Percentiles rank a stretch among this genome's conserved stretches.
Conservation (phyloP, 2,329 filamentous ascomycete genomes). For the Colletotrichum sp. region DNA sequence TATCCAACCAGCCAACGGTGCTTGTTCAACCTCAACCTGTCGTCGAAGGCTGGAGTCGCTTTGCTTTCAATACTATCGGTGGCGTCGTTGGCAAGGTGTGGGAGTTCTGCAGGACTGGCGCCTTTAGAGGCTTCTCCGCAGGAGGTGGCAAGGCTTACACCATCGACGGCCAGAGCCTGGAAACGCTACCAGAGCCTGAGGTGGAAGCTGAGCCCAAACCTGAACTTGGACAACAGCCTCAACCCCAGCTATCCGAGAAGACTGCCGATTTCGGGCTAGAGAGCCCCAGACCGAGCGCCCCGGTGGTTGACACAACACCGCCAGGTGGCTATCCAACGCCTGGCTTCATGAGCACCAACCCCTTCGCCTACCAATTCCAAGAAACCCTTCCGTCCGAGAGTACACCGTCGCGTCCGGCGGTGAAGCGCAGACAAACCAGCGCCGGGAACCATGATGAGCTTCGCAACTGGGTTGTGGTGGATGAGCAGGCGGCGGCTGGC, state of each 20-base stretch:
- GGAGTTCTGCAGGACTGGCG: slow-evolving; percentile 77
- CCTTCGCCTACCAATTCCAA: slow-evolving; percentile 17
- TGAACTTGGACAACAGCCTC: neutral
- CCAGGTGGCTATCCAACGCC: slow-evolving; percentile 29
- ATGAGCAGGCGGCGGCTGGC: slow-evolving; percentile 32
- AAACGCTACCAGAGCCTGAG: neutral
- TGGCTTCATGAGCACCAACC: slow-evolving; percentile 27
- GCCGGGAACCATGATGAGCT: slow-evolving; percentile 57
- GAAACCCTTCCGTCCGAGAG: slow-evolving; percentile 38
- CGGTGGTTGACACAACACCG: slow-evolving; percentile 9
- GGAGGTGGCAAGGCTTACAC: slow-evolving; percentile 79
- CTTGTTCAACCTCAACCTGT: slow-evolving; percentile 36
- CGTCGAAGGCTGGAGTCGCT: slow-evolving; percentile 56
- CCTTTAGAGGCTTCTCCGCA: slow-evolving; percentile 85
- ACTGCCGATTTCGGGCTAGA: neutral
- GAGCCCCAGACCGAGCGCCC: neutral
- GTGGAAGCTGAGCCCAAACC: neutral
- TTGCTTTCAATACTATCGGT: slow-evolving; percentile 67
- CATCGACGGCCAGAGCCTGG: slow-evolving; percentile 35
- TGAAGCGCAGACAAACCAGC: slow-evolving; percentile 60
- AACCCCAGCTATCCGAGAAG: neutral
- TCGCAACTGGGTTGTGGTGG: slow-evolving; percentile 75
- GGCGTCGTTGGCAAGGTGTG: slow-evolving; percentile 79
- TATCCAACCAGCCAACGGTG: slow-evolving; percentile 31
- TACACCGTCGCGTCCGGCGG: slow-evolving; percentile 49